A percentile compares a stretch with the other conserved stretches of the same genome.
Evolutionary conservation across 805 yeast genomes (phyloP).

Genomic region (Saccharomycopsis sp.): DNA sequence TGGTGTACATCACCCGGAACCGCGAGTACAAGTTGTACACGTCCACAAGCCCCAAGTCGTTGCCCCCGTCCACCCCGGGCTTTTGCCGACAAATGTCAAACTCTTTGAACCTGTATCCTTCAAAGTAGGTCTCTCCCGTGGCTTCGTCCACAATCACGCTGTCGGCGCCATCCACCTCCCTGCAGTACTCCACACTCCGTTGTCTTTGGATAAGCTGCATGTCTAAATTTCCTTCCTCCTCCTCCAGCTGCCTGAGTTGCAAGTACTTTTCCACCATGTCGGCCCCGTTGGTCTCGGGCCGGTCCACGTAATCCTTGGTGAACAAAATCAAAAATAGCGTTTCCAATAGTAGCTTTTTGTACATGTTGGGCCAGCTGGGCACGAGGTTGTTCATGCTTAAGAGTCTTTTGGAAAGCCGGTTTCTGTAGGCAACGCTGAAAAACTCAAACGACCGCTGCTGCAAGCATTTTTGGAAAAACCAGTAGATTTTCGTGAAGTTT

Average conservation of each 20-base stretch:
- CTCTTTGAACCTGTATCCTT: neutral
- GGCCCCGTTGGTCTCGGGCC: neutral
- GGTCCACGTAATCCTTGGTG: constrained; percentile 1
- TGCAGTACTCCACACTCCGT: neutral
- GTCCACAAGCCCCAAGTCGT: neutral
- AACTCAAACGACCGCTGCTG: constrained; percentile 1
- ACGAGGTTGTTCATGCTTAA: constrained; percentile 2
- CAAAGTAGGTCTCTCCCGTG: neutral
- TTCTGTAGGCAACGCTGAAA: constrained; percentile 11
- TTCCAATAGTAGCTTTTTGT: constrained; percentile 6
- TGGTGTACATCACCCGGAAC: constrained; percentile 2
- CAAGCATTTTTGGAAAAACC: constrained; percentile 9
- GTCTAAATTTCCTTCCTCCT: neutral
- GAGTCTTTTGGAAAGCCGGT: constrained; percentile 13
- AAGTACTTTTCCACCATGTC: neutral
- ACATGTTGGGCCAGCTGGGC: neutral
- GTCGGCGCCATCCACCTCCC: neutral
- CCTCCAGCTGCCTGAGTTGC: neutral
- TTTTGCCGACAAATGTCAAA: neutral
- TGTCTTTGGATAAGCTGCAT: neutral
- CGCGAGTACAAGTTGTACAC: constrained; percentile 1
- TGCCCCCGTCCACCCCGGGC: neutral
- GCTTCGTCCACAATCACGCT: neutral
- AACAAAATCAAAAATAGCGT: constrained; percentile 4
- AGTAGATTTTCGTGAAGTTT: constrained; percentile 5